Percentiles rank a stretch among this genome's conserved stretches.
Evolutionary conservation across 805 yeast genomes (phyloP).

Genomic region (Candida krabiensis): DNA sequence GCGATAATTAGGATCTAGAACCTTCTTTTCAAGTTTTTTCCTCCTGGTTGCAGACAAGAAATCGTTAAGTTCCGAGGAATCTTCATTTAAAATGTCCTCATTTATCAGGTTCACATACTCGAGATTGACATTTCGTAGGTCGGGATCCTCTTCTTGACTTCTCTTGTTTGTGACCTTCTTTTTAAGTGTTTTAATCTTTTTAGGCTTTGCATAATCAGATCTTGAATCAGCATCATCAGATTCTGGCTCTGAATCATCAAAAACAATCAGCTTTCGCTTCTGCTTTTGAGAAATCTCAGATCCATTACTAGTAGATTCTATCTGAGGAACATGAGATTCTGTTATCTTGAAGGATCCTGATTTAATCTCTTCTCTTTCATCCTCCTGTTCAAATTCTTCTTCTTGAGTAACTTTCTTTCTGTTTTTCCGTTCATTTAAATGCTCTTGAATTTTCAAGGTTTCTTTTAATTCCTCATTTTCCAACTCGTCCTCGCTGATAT

Average conservation of each 20-base stretch:
- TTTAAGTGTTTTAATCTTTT: slow-evolving; percentile 25
- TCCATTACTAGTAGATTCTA: background rate
- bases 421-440: slow-evolving; percentile 6
- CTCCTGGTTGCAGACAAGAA: slow-evolving; percentile 32
- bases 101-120: slow-evolving; percentile 28
- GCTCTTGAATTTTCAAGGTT: slow-evolving; percentile 21
- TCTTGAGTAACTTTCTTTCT: slow-evolving; percentile 33
- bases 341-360: slow-evolving; percentile 26
- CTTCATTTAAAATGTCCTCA: slow-evolving; percentile 27
- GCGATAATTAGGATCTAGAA: slow-evolving; percentile 2
- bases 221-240: slow-evolving; percentile 6
- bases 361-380: slow-evolving; percentile 23
- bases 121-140: slow-evolving; percentile 20
- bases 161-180: slow-evolving; percentile 12
- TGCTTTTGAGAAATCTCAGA: background rate
- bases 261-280: slow-evolving; percentile 16
- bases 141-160: slow-evolving; percentile 21
- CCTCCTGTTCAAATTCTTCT: slow-evolving; percentile 24
- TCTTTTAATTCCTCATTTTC: slow-evolving; percentile 30
- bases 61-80: slow-evolving; percentile 23
- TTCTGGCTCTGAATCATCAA: slow-evolving; percentile 18
- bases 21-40: slow-evolving; percentile 22
- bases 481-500: slow-evolving; percentile 42
- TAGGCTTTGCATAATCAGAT: slow-evolving; percentile 18
- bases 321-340: slow-evolving; percentile 18